Evolutionary conservation across 257 asterid genomes (phyloP).

Genomic region (Forsythia suspensa): DNA sequence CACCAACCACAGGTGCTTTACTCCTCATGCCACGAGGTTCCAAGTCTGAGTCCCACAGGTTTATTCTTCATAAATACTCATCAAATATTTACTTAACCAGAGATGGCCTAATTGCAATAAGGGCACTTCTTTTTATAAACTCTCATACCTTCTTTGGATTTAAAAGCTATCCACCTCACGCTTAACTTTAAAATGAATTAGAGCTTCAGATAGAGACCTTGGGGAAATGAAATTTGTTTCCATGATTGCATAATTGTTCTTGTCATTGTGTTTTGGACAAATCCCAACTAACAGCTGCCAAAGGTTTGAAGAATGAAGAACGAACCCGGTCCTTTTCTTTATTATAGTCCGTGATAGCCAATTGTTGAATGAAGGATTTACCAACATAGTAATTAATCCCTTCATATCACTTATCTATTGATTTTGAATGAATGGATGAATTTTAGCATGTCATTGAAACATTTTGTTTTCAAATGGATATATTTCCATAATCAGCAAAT

Average conservation of each 20-base stretch:
- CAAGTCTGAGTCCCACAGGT: not conserved
- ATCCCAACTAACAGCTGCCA: not conserved
- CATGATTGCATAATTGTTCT: not conserved
- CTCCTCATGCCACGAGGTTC: not conserved
- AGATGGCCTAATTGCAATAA: not conserved
- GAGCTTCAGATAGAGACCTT: slow-evolving; percentile 1
- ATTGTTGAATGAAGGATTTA: too few species aligned
- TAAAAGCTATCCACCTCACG: not conserved
- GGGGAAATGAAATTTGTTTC: slow-evolving; percentile 10
- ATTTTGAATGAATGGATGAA: not conserved
- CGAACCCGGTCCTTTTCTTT: too few species aligned
- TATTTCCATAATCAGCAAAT: not conserved
- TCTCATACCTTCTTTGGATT: not conserved
- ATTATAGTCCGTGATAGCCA: too few species aligned
- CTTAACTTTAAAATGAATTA: not conserved
- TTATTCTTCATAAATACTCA: not conserved
- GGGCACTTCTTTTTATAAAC: not conserved
- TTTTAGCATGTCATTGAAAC: not conserved
- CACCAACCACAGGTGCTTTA: not conserved
- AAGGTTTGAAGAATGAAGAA: not conserved
- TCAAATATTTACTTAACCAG: not conserved
- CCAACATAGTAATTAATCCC: too few species aligned
- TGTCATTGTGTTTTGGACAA: not conserved
- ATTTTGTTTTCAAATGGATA: not conserved
- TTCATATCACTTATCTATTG: too few species aligned